A percentile compares a stretch with the other conserved stretches of the same genome.
Conservation (phyloP, 2,329 filamentous ascomycete genomes). For the Colletotrichum sp. region DNA sequence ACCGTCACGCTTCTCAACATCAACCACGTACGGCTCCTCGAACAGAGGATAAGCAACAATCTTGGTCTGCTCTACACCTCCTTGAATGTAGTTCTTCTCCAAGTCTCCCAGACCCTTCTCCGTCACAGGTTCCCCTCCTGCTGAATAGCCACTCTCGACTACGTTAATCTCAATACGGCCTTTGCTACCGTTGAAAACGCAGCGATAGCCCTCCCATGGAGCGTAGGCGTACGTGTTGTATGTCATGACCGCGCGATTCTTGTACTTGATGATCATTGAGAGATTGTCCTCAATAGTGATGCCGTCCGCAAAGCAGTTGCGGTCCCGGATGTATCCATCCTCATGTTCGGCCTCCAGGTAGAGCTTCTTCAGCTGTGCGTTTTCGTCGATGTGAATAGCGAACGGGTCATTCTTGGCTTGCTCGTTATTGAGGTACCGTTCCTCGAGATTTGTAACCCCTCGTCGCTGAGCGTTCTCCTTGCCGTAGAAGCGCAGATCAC, state of each 20-base stretch:
- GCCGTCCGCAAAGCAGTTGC: constrained; percentile 52
- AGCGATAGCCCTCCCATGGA: constrained; percentile 49
- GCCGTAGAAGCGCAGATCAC: constrained; percentile 65
- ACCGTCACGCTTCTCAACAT: constrained; percentile 42
- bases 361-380: constrained; percentile 45
- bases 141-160: constrained; percentile 49
- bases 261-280: constrained; percentile 49
- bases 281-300: constrained; percentile 56
- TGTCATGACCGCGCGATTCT: constrained; percentile 45
- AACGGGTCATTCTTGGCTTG: constrained; percentile 49
- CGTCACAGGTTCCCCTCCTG: constrained; percentile 44
- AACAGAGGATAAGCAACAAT: constrained; percentile 48
- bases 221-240: constrained; percentile 51
- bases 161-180: constrained; percentile 53
- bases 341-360: constrained; percentile 54
- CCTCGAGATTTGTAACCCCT: constrained; percentile 44
- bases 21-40: constrained; percentile 44
- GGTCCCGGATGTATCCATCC: constrained; percentile 52
- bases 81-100: constrained; percentile 34
- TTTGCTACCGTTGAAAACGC: constrained; percentile 46
- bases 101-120: constrained; percentile 13
- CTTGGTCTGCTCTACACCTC: constrained; percentile 37
- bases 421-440: constrained; percentile 43
- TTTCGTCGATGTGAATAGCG: constrained; percentile 46
- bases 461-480: constrained; percentile 63